A percentile compares a stretch with the other conserved stretches of the same genome.
These are phyloP conservation scores for Magnolia sinica DNA, from an alignment of 164 flowering plant species.

Conservation along the genomic window DNA sequence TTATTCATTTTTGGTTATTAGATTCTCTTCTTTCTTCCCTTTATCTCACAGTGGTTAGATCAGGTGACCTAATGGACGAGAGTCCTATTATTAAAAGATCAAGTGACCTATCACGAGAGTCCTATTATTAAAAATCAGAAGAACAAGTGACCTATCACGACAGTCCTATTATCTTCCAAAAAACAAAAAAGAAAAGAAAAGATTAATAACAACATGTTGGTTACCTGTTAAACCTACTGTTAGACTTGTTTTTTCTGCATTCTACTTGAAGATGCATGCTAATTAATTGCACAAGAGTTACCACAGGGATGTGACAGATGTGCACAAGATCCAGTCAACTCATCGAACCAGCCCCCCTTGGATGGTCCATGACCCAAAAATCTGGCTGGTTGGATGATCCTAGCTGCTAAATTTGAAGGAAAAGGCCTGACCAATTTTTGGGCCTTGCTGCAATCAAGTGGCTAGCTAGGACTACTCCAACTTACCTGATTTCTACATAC, in stretches of 20 bases:
- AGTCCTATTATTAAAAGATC: too few relatives aligned
- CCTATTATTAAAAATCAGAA: too few relatives aligned
- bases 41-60: neutral
- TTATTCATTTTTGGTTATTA: neutral
- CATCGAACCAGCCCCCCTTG: neutral
- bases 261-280: neutral
- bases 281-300: too few relatives aligned
- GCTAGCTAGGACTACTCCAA: neutral
- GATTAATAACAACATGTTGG: neutral
- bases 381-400: neutral
- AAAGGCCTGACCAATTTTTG: neutral
- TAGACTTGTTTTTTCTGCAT: too few relatives aligned
- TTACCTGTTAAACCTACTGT: neutral
- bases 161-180: too few relatives aligned
- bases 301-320: neutral
- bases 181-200: too few relatives aligned
- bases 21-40: too few relatives aligned
- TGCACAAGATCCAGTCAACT: neutral
- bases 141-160: too few relatives aligned
- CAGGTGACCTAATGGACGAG: neutral
- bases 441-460: neutral
- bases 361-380: neutral
- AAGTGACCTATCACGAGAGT: too few relatives aligned
- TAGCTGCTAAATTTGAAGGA: neutral
- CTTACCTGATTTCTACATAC: neutral